phyloP scores from a whole-genome alignment of 352 stramenopile species.

The Sclerospora graminicola region DNA sequence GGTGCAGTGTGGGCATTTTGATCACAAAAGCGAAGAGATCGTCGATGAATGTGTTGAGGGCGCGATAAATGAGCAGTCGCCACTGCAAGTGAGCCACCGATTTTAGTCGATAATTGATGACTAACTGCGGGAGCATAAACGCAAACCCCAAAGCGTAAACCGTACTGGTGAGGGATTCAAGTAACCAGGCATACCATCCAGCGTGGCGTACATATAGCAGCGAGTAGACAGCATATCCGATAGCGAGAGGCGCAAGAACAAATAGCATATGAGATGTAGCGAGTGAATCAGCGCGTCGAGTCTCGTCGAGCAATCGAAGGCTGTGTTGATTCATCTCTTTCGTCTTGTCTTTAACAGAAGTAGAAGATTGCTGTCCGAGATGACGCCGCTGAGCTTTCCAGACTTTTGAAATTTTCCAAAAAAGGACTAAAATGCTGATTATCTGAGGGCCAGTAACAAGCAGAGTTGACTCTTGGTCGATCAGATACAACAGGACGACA shows the following conservation, averaged over 20 bases:
- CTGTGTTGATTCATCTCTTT: slow-evolving; percentile 20
- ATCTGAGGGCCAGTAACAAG: slow-evolving; percentile 80
- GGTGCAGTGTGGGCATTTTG: slow-evolving; percentile 87
- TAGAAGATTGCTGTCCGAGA: slow-evolving; percentile 2
- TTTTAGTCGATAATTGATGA: slow-evolving; percentile 91
- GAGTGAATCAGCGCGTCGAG: slow-evolving; percentile 64
- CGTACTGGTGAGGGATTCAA: slow-evolving; percentile 77
- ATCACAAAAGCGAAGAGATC: slow-evolving; percentile 89
- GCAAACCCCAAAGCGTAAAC: slow-evolving; percentile 89
- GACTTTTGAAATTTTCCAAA: slow-evolving; percentile 84
- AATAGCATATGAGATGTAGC: slow-evolving; percentile 80
- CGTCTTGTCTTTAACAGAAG: slow-evolving; percentile 20
- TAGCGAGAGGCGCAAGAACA: slow-evolving; percentile 55
- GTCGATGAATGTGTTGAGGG: slow-evolving; percentile 91
- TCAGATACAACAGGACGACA: slow-evolving; percentile 92
- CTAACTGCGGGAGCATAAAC: slow-evolving; percentile 87
- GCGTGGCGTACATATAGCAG: slow-evolving; percentile 74
- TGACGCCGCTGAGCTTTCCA: slow-evolving; percentile 25
- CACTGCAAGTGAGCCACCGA: slow-evolving; percentile 88
- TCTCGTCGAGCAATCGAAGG: slow-evolving; percentile 24
- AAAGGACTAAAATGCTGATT: slow-evolving; percentile 64
- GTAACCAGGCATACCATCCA: slow-evolving; percentile 77
- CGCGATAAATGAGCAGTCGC: slow-evolving; percentile 91
- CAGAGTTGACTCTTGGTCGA: slow-evolving; percentile 92
- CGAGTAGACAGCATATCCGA: slow-evolving; percentile 75